A percentile compares a stretch with the other conserved stretches of the same genome.
Conservation (phyloP, 2,329 filamentous ascomycete genomes). For the Colletotrichum ledebouriae region DNA sequence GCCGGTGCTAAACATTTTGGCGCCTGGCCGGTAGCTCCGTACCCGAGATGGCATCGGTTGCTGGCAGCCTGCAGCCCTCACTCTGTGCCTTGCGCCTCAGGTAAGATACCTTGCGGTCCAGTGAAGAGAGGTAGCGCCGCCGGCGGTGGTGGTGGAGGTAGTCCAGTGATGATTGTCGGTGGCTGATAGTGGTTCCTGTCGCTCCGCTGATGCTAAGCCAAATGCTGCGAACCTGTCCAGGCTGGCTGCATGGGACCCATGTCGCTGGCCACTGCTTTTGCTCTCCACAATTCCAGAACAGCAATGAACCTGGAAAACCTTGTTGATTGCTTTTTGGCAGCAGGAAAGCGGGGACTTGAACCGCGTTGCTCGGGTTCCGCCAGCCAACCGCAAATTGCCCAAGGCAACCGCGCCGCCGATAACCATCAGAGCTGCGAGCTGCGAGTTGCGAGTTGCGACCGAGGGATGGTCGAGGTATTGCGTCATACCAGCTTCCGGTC, state of each 20-base stretch:
- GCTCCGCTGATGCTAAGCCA: conserved; percentile 23
- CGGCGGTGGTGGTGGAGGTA: no score
- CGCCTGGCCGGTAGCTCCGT: conserved; percentile 4
- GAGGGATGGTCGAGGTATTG: conserved; percentile 17
- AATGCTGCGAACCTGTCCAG: conserved; percentile 19
- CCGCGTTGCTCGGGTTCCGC: conserved; percentile 25
- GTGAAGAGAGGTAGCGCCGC: background rate
- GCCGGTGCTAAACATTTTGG: conserved; percentile 10
- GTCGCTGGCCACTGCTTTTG: conserved; percentile 31
- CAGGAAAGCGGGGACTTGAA: conserved; percentile 24
- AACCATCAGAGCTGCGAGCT: conserved; percentile 1
- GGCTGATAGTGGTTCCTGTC: conserved; percentile 23
- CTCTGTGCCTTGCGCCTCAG: no score
- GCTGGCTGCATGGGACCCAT: conserved; percentile 32
- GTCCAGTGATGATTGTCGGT: conserved; percentile 7
- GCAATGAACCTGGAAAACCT: conserved; percentile 39
- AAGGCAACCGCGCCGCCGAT: conserved; percentile 29
- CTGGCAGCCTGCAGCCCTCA: background rate
- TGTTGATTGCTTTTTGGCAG: conserved; percentile 35
- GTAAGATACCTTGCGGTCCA: background rate
- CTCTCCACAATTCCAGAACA: conserved; percentile 34
- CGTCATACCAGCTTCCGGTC: conserved; percentile 34
- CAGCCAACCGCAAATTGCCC: conserved; percentile 28
- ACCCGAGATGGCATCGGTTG: conserved; percentile 1
- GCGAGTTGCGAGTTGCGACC: conserved; percentile 1